Evolutionary conservation across 2,329 filamentous ascomycete species (phyloP).

Genomic region (Phaeophleospora eucalypticola): DNA sequence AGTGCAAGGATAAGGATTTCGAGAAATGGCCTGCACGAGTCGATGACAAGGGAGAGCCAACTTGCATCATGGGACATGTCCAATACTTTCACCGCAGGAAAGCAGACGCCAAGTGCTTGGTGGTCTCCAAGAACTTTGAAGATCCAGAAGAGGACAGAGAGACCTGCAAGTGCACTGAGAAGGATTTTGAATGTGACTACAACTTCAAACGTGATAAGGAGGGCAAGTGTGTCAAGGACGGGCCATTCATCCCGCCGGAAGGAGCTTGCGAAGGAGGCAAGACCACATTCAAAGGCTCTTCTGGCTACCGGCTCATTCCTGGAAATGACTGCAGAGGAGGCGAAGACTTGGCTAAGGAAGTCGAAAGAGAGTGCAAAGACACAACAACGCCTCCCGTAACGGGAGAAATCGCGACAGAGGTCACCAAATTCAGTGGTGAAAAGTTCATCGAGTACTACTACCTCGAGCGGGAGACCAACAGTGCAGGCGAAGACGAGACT

Average conservation of each 20-base stretch:
- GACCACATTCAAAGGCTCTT: conserved; percentile 76
- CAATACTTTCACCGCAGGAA: conserved; percentile 84
- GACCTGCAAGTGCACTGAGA: conserved; percentile 73
- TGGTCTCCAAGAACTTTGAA: conserved; percentile 73
- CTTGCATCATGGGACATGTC: conserved; percentile 93
- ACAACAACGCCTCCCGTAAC: conserved; percentile 51
- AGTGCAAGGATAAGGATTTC: conserved; percentile 73
- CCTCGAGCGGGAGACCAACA: conserved; percentile 65
- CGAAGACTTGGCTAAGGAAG: conserved; percentile 43
- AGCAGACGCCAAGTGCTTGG: conserved; percentile 81
- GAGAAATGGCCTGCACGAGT: conserved; percentile 84
- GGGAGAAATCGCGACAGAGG: conserved; percentile 62
- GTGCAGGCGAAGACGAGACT: conserved; percentile 67
- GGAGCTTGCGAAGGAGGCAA: conserved; percentile 68
- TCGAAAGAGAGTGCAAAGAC: conserved; percentile 74
- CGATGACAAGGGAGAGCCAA: conserved; percentile 73
- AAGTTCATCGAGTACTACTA: conserved; percentile 62
- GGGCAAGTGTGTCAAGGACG: conserved; percentile 64
- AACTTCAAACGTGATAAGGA: conserved; percentile 71
- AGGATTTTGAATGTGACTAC: conserved; percentile 94
- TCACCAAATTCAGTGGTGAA: conserved; percentile 60
- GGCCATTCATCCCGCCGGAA: conserved; percentile 61
- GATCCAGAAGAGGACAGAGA: conserved; percentile 67
- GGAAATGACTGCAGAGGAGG: conserved; percentile 47
- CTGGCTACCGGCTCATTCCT: conserved; percentile 88